A percentile compares a stretch with the other conserved stretches of the same genome.
These are phyloP conservation scores for Batkoa obscura DNA, from an alignment of 371 early-diverging fungal species.

Conservation along the genomic window DNA sequence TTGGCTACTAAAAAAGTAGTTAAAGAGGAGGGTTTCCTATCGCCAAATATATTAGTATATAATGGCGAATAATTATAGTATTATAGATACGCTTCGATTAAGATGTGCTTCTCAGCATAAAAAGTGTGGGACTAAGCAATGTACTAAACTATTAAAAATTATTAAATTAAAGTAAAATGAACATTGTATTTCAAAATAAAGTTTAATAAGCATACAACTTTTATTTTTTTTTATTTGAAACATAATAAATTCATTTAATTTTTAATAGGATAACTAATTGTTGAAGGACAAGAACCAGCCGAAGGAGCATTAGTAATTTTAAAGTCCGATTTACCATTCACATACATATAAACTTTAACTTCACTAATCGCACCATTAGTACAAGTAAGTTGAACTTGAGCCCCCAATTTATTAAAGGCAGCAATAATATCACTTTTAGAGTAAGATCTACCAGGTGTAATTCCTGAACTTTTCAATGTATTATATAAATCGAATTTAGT, in stretches of 20 bases:
- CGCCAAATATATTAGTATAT: background rate
- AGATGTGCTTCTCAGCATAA: no score
- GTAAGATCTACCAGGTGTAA: slow-evolving; percentile 40
- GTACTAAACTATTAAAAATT: no score
- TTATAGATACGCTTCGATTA: no score
- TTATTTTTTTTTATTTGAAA: no score
- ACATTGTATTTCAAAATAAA: no score
- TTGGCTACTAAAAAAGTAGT: background rate
- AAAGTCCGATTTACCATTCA: slow-evolving; percentile 12
- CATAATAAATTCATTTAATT: background rate
- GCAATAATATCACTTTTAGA: slow-evolving; percentile 19
- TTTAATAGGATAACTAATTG: background rate
- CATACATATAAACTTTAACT: slow-evolving; percentile 15
- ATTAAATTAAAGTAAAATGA: no score
- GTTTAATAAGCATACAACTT: no score
- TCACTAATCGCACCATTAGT: slow-evolving; percentile 16
- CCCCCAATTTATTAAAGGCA: slow-evolving; percentile 28
- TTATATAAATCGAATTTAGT: slow-evolving; percentile 32
- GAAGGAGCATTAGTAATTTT: slow-evolving; percentile 1
- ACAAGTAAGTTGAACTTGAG: slow-evolving; percentile 21
- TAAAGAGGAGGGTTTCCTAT: background rate
- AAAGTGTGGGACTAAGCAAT: no score
- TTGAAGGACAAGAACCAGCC: background rate
- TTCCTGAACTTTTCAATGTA: slow-evolving; percentile 25
- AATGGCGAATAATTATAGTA: background rate